Conservation (phyloP, 306 rosid genomes). For the Bauhinia variegata region DNA sequence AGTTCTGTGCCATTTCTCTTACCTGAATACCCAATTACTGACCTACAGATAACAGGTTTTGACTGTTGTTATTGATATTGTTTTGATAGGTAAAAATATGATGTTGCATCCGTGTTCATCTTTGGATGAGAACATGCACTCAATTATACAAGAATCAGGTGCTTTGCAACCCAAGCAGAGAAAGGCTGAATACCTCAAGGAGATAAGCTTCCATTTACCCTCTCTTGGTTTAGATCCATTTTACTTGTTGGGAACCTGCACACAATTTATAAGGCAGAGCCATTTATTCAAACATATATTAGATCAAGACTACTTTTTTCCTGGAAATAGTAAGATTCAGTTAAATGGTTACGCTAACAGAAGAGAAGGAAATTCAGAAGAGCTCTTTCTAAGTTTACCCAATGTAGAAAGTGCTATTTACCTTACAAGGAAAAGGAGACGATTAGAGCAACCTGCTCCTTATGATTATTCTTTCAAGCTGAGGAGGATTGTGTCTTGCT, state of each 20-base stretch:
- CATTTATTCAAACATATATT: constrained; percentile 18
- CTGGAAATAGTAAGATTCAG: constrained; percentile 1
- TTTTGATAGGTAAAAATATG: constrained; percentile 33
- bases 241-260: constrained; percentile 16
- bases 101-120: constrained; percentile 34
- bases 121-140: constrained; percentile 20
- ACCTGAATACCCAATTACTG: not conserved
- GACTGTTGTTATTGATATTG: not conserved
- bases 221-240: constrained; percentile 31
- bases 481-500: constrained; percentile 1
- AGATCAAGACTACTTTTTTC: constrained; percentile 2
- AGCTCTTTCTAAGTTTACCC: constrained; percentile 12
- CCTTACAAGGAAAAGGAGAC: constrained; percentile 40
- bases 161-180: constrained; percentile 21
- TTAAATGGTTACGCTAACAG: not conserved
- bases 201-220: not conserved
- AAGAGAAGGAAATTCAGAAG: constrained; percentile 13
- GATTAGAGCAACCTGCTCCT: constrained; percentile 15
- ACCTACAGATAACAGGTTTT: constrained; percentile 11
- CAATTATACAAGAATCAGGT: constrained; percentile 25
- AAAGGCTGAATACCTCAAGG: constrained; percentile 20
- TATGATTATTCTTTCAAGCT: constrained; percentile 14
- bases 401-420: constrained; percentile 16
- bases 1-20: not conserved
- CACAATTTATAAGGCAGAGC: not conserved